Evolutionary conservation across 768 basidiomycete genomes (phyloP).

Genomic region (Crucibulum laeve): DNA sequence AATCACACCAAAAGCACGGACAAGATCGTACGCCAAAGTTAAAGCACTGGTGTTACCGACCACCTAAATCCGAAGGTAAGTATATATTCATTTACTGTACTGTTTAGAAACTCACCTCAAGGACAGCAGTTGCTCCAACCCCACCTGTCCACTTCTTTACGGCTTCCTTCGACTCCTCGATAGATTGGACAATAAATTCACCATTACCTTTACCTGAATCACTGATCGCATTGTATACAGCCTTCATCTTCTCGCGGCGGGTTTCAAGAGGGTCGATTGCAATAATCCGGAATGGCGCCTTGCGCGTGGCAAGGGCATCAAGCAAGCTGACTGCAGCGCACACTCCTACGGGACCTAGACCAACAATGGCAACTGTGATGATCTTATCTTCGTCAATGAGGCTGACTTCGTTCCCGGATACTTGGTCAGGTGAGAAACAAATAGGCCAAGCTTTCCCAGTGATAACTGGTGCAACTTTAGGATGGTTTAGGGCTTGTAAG

Average conservation of each 20-base stretch:
- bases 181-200: constrained; percentile 44
- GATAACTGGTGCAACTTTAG: constrained; percentile 60
- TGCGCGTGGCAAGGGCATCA: constrained; percentile 46
- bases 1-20: constrained; percentile 72
- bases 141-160: constrained; percentile 50
- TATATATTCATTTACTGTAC: not conserved
- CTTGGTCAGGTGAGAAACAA: constrained; percentile 26
- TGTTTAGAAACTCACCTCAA: constrained; percentile 48
- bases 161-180: constrained; percentile 46
- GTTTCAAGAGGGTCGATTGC: constrained; percentile 58
- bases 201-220: constrained; percentile 39
- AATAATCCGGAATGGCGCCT: constrained; percentile 49
- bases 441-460: constrained; percentile 58
- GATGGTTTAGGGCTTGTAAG: constrained; percentile 66
- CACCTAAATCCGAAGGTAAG: constrained; percentile 36
- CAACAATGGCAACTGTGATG: constrained; percentile 64
- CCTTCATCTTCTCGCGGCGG: constrained; percentile 56
- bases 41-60: constrained; percentile 68
- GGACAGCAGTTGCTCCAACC: constrained; percentile 57
- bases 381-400: constrained; percentile 42
- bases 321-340: constrained; percentile 64
- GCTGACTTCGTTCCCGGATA: constrained; percentile 22
- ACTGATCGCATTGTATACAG: constrained; percentile 50
- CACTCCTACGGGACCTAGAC: constrained; percentile 77
- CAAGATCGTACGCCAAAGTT: constrained; percentile 61